Base-by-base conservation (phyloP, 345 rosid species). In the Arabidopsis arenosa region DNA sequence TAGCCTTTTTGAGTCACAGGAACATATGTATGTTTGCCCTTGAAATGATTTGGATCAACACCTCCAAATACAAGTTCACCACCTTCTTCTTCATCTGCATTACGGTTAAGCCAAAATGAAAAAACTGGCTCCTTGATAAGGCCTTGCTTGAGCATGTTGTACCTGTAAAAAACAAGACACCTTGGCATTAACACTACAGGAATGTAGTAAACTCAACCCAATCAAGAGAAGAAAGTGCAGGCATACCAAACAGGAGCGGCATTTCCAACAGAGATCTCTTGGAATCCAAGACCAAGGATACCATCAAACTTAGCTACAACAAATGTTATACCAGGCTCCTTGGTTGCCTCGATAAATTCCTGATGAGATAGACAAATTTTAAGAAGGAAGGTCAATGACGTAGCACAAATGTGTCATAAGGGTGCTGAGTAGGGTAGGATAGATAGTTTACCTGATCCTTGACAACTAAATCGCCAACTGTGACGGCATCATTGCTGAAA, bases 11-110 rank as follows among this genome's bases (percentile, higher is more conserved):
- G 84, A 26, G 96, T 88, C 81, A 95, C 92, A 32, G 98, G 97
- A 67, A 92, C 98, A 36, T 84, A 92, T 39, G 92, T 95, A 79
- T 92, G 98, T 70, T 87, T 68, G 36, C 98, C 99, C 86, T 87
- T 90, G 83, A 51, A 92, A 81, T 95, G 99, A 2, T 75, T 85
- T 21, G 88, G 89, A 78, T 95, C 99, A 72, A 88, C 83, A 47
- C 98, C 99, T 74, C 98, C 99, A 84, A 95, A 95, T 40, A 95
- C 96, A 52, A 95, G 76, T 82, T 92, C 91, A 62, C 98, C 98
- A 33, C 99, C 99, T 80, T 85, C 88, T 12, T 90, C 93, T 49
- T 83, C 97, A 17, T 77, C 88, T 9, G 86, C 68, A 18, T 90
- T 87, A 75, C 94, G 96, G 85, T 90, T 95, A 79, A 95, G 89